Base-by-base conservation (phyloP, 768 basidiomycete species). In the Kwoniella dejecticola region DNA sequence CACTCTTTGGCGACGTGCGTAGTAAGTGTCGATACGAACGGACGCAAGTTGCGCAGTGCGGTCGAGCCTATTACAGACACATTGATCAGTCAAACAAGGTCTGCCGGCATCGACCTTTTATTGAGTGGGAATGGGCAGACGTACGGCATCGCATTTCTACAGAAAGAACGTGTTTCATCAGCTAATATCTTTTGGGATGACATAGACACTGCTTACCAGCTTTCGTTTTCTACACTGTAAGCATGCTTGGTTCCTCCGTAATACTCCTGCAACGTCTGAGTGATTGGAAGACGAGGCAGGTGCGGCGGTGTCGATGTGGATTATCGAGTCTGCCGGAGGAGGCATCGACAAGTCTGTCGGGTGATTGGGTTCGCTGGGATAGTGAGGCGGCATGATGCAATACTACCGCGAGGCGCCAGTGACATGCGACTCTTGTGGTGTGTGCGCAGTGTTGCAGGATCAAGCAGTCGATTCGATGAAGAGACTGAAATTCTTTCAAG, bases 81-180 rank as follows among this genome's bases (percentile, higher is more conserved):
- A 30, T 38, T 36, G 7, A 23, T 46, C 11, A 56, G 40, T 23
- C 3, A 19, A 4, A 7, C 6, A 3, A 19, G 12, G 13, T 13
- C 36, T 55, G 26, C 40, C 26, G 17, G 26, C 19, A 54, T 23
- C 36, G 12, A 40, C n/a, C n/a, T n/a, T n/a, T n/a, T n/a, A n/a
- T n/a, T 57, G 24, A 40, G 13, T 38, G 59, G 31, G 23, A 33
- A n/a, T n/a, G n/a, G 33, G 33, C 7, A 7, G 12, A 62, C 65
- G 40, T 45, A 71, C 66, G 4, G 74, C 74, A 66, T 76, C 74
- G 61, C 74, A 76, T 71, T 76, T 76, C 72, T 74, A 12, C 23
- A 21, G 10, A 53, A 17, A 26, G 33, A 54, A 33, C 30, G 24
- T 52, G 42, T 31, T 15, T 40, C 7, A 31, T 62, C 50, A 52